Evolutionary conservation across 2,329 filamentous ascomycete species (phyloP).

Genomic region (Alternaria angustiovoidea): DNA sequence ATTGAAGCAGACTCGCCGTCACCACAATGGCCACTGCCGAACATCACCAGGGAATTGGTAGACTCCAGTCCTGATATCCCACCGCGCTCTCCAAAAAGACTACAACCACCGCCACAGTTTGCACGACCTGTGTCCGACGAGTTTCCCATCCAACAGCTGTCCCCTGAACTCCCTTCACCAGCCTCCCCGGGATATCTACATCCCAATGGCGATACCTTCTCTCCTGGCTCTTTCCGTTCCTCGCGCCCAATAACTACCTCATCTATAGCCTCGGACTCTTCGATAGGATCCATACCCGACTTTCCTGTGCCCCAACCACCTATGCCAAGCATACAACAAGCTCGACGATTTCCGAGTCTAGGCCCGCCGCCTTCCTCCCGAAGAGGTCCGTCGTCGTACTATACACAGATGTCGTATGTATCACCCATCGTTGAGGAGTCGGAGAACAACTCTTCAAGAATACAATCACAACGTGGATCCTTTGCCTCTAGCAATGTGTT

Average conservation of each 20-base stretch:
- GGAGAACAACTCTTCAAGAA: slow-evolving; percentile 55
- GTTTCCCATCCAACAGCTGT: slow-evolving; percentile 42
- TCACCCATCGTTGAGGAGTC: slow-evolving; percentile 60
- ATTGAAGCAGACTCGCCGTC: slow-evolving; percentile 41
- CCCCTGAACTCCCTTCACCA: slow-evolving; percentile 32
- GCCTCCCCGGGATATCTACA: slow-evolving; percentile 32
- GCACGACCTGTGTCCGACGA: slow-evolving; percentile 51
- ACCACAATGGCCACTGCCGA: slow-evolving; percentile 58
- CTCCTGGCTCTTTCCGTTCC: slow-evolving; percentile 38
- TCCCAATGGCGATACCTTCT: slow-evolving; percentile 45
- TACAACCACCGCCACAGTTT: slow-evolving; percentile 54
- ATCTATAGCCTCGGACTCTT: slow-evolving; percentile 52
- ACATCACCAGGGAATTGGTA: slow-evolving; percentile 37
- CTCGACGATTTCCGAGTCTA: slow-evolving; percentile 52
- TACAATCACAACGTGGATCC: slow-evolving; percentile 52
- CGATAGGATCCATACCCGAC: slow-evolving; percentile 53
- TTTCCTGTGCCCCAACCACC: slow-evolving; percentile 50
- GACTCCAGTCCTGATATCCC: slow-evolving; percentile 36
- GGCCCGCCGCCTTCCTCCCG: slow-evolving; percentile 60
- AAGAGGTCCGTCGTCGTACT: slow-evolving; percentile 58
- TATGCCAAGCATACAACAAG: slow-evolving; percentile 45
- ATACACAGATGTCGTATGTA: slow-evolving; percentile 58
- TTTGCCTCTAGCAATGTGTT: slow-evolving; percentile 61
- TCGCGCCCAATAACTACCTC: slow-evolving; percentile 50
- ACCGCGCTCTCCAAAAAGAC: slow-evolving; percentile 39